Conservation (phyloP, 495 filamentous ascomycete genomes). For the Penicillium daleae region DNA sequence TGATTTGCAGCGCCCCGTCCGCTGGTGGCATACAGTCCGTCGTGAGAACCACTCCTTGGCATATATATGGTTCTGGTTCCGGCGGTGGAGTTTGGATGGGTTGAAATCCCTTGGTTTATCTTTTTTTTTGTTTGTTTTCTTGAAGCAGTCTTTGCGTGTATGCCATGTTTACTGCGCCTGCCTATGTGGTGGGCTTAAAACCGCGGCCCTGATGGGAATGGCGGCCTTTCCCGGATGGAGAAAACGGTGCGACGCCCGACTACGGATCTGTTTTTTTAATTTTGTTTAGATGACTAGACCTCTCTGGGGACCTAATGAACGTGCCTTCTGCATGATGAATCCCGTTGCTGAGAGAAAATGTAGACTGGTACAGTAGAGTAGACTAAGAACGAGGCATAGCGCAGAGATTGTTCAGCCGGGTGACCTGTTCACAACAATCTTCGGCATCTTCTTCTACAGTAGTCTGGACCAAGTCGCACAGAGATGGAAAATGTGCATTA, state of each 20-base stretch:
- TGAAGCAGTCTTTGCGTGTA: slow-evolving; percentile 37
- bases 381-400: too few species aligned
- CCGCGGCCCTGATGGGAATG: slow-evolving; percentile 32
- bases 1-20: slow-evolving; percentile 38
- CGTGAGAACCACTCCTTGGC: slow-evolving; percentile 15
- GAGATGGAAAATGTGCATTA: too few species aligned
- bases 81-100: slow-evolving; percentile 52
- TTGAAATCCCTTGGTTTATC: slow-evolving; percentile 33
- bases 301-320: slow-evolving; percentile 36
- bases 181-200: slow-evolving; percentile 36
- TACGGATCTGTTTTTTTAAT: slow-evolving; percentile 35
- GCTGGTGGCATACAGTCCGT: slow-evolving; percentile 44
- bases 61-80: slow-evolving; percentile 20
- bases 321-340: slow-evolving; percentile 34
- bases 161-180: slow-evolving; percentile 39
- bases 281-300: slow-evolving; percentile 42
- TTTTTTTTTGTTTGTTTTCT: slow-evolving; percentile 37
- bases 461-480: too few species aligned
- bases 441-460: too few species aligned
- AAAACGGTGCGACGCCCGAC: slow-evolving; percentile 32
- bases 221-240: slow-evolving; percentile 21
- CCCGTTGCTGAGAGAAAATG: neutral
- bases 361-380: too few species aligned
- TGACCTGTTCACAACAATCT: too few species aligned
- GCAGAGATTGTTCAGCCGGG: too few species aligned